Conservation (phyloP, 768 basidiomycete genomes). For the Cystobasidium ongulense region DNA sequence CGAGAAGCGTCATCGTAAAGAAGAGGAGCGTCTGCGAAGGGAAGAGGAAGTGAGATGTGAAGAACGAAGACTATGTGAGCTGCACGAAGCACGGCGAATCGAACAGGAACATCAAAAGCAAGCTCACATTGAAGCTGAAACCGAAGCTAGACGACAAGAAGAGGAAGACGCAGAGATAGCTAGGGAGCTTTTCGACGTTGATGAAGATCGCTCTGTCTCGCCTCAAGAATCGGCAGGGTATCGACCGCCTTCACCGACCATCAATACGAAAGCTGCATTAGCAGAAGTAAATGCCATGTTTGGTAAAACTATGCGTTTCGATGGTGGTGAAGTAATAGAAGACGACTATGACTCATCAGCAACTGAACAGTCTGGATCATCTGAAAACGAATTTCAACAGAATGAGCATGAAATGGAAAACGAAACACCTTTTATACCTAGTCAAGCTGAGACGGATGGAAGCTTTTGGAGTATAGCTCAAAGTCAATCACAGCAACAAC, state of each 20-base stretch:
- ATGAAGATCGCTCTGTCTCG: background rate
- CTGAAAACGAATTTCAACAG: constrained; percentile 28
- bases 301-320: constrained; percentile 52
- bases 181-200: background rate
- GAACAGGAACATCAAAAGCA: background rate
- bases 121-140: background rate
- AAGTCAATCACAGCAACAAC: constrained; percentile 28
- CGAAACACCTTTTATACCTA: constrained; percentile 16
- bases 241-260: constrained; percentile 57
- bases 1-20: background rate
- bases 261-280: constrained; percentile 91
- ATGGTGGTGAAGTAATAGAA: constrained; percentile 43
- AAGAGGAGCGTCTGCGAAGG: background rate
- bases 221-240: background rate
- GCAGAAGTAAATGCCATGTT: constrained; percentile 94
- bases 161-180: constrained; percentile 3
- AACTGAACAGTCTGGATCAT: constrained; percentile 18
- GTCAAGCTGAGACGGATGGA: constrained; percentile 29
- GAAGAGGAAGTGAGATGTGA: constrained; percentile 14
- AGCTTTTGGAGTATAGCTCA: constrained; percentile 30
- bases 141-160: background rate
- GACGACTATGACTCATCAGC: constrained; percentile 41
- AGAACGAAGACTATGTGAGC: background rate
- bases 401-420: background rate
- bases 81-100: background rate